Base-by-base conservation (phyloP, 257 asterid genomes). In the Nicotiana obtusifolia region DNA sequence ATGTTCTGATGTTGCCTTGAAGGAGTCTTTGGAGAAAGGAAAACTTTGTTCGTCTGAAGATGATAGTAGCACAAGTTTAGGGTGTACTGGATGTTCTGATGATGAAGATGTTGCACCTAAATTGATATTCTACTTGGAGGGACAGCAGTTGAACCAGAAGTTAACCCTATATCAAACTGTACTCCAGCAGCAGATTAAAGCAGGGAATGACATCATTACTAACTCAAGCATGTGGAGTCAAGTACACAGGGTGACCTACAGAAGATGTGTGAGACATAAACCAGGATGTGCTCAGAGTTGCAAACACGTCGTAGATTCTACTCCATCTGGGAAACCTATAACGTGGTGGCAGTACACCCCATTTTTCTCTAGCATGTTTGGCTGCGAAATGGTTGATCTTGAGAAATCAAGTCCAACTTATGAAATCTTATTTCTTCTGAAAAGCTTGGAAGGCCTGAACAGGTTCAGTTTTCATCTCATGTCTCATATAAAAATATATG, bases 81-180 rank as follows among this genome's bases (percentile, higher is more conserved):
- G 84, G 81, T 64, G 84, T 81, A 86, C 86, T 67, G 85, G 85
- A 80, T 81, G 82, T 84, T 73, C 81, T 73, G 83, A 85, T 64
- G 80, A 73, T 81, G 90, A 88, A 81, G 89, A 87, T 69, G 79
- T 89, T 77, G 84, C 91, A 5, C 86, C 84, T 57, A 91, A 87
- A 84, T 85, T 96, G 89, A 81, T 84, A 49, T 87, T 96, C 82
- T 89, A 81, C 86, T 85, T 91, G 83, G 94, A 94, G 37, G 98
- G 95, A 80, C 86, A 90, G 85, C 88, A 86, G 78, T 86, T 92
- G 84, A 90, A 88, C 86, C 82, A 61, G 52, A 80, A 89, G 33
- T 77, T 92, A 86, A 87, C 97, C 57, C 86, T 94, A 35, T 96
- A 94, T 83, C 99, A 96, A 83, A 89, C 94, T 75, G 86, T 96